A percentile compares a stretch with the other conserved stretches of the same genome.
phyloP scores from a whole-genome alignment of 129 eudicot genomes.

The Flaveria trinervia region DNA sequence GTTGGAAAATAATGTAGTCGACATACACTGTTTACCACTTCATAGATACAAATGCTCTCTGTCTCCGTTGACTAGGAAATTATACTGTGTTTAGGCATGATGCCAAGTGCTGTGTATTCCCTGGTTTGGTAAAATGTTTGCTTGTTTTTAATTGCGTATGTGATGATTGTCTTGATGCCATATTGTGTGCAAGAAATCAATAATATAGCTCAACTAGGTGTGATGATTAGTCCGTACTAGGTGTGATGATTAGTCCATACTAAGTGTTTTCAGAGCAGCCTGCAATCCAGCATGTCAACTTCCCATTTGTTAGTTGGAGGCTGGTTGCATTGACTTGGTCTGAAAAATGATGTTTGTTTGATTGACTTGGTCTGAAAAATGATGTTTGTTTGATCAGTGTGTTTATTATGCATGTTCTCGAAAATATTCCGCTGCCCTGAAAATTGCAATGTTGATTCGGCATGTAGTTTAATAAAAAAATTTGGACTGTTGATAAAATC shows the following conservation, averaged over 20 bases:
- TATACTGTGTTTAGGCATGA: not conserved
- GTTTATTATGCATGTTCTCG: not conserved
- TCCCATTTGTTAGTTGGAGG: slow-evolving; percentile 5
- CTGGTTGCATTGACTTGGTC: not conserved
- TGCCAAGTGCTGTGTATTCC: not conserved
- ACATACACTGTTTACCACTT: not conserved
- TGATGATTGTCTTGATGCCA: not conserved
- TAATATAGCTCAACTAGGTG: not conserved
- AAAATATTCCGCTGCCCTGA: not conserved
- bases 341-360: not conserved
- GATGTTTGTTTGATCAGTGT: not conserved
- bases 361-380: not conserved
- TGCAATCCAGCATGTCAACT: not conserved
- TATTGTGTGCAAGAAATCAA: slow-evolving; percentile 1
- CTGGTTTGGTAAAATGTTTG: not conserved
- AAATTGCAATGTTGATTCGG: not conserved
- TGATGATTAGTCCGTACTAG: not conserved
- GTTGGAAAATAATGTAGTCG: not conserved
- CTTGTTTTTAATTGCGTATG: not conserved
- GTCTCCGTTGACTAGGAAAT: not conserved
- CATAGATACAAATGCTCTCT: not conserved
- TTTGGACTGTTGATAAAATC: not conserved
- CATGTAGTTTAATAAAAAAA: not conserved
- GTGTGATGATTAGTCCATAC: not conserved
- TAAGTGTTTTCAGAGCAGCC: not conserved